A percentile compares a stretch with the other conserved stretches of the same genome.
Conservation (phyloP, 768 basidiomycete genomes). For the Daedaleopsis nitida region DNA sequence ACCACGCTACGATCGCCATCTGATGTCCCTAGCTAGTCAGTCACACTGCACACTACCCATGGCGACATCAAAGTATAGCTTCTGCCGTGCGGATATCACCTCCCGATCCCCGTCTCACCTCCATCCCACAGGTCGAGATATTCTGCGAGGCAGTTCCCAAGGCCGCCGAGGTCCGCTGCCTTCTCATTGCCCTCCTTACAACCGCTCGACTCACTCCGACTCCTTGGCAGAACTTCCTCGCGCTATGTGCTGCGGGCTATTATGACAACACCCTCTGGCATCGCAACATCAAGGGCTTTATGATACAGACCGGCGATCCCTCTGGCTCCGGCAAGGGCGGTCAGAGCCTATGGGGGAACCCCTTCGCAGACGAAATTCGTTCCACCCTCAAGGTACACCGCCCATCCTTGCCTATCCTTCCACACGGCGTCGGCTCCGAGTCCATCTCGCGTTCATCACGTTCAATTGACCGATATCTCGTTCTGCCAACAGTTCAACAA, state of each 20-base stretch:
- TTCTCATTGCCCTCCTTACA: not conserved
- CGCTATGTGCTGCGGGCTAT: slow-evolving; percentile 86
- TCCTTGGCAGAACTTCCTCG: slow-evolving; percentile 82
- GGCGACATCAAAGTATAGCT: slow-evolving; percentile 86
- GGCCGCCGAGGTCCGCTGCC: slow-evolving; percentile 75
- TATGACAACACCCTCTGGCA: slow-evolving; percentile 89
- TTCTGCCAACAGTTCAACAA: slow-evolving; percentile 77
- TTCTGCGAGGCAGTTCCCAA: slow-evolving; percentile 98
- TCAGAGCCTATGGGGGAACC: slow-evolving; percentile 93
- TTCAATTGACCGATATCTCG: no score
- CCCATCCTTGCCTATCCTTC: not conserved
- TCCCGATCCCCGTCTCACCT: not conserved
- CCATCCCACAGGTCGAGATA: slow-evolving; percentile 73
- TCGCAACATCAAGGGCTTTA: slow-evolving; percentile 94
- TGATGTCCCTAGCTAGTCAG: slow-evolving; percentile 54
- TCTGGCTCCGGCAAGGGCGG: slow-evolving; percentile 93
- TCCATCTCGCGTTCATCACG: not conserved
- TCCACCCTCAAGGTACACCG: slow-evolving; percentile 86
- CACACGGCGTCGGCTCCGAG: not conserved
- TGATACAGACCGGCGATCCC: slow-evolving; percentile 93
- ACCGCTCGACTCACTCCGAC: not conserved
- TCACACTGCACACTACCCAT: slow-evolving; percentile 91
- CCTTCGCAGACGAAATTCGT: slow-evolving; percentile 90
- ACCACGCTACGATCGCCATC: not conserved
- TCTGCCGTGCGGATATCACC: not conserved